Conservation (phyloP, 2,329 filamentous ascomycete genomes). For the Apiospora marii region DNA sequence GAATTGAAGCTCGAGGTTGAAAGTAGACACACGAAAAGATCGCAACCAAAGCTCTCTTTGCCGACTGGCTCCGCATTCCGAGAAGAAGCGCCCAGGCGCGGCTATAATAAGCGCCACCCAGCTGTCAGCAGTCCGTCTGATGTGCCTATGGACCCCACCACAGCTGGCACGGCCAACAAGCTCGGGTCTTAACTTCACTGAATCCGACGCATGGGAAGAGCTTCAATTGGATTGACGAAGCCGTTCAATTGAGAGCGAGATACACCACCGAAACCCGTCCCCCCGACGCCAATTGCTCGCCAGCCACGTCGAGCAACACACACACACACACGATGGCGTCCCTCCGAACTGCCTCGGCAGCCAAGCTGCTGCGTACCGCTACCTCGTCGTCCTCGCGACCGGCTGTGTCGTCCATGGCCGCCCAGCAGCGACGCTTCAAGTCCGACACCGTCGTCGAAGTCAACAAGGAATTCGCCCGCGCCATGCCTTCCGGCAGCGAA, state of each 20-base stretch:
- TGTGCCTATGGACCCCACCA: not conserved
- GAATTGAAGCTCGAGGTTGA: constrained; percentile 30
- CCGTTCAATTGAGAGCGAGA: constrained; percentile 15
- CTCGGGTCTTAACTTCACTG: constrained; percentile 4
- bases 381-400: constrained; percentile 48
- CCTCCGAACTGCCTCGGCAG: constrained; percentile 64
- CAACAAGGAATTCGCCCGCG: constrained; percentile 50
- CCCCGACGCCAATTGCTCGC: constrained; percentile 24
- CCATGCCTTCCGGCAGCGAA: constrained; percentile 44
- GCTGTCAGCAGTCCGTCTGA: not conserved
- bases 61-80: constrained; percentile 43
- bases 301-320: constrained; percentile 34
- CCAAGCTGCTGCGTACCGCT: constrained; percentile 55
- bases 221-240: constrained; percentile 16
- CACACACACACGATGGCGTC: constrained; percentile 63
- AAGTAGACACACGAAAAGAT: constrained; percentile 54
- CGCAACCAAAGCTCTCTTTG: constrained; percentile 42
- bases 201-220: constrained; percentile 5
- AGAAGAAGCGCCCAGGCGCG: constrained; percentile 2
- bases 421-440: constrained; percentile 60
- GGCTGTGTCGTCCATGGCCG: constrained; percentile 48
- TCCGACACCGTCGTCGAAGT: constrained; percentile 30
- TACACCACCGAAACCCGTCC: not conserved
- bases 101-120: not conserved
- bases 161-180: not conserved